Base-by-base conservation (phyloP, 73 alveolate genomes). In the Blepharisma japonicum region DNA sequence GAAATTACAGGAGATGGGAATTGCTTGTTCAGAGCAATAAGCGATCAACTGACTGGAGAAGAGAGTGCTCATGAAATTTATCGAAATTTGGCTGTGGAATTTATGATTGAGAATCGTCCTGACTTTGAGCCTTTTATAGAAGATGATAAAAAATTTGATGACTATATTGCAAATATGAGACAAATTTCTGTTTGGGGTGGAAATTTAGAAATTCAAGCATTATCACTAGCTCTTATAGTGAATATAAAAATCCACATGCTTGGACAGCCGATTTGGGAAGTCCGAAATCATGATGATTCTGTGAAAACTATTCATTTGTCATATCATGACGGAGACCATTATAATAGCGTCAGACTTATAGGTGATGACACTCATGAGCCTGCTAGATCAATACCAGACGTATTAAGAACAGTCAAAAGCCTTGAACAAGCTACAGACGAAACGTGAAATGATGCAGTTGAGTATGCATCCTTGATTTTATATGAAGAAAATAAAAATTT, bases 1-100 rank as follows among this genome's bases (percentile, higher is more conserved):
- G 96, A 92, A 81, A 90, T 92, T 27, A 87, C 86, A 6, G 98
- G 91, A 38, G 98, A 92, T 79, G 98, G 98, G 18, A 92, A 92
- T 68, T 92, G 98, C 51, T 77, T 92, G 55, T 92, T 92, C 71
- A 77, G 98, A 6, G 71, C 95, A n/a, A 86, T 92, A 5, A 80
- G 92, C 0, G 98, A 92, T 54, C 94, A 92, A 80, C 79, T 92
- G 32, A 91, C 83, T 42, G 95, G 92, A 49, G 79, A 80, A 56
- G 93, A 92, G 81, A 81, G 78, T 67, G 46, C 79, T 42, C 90
- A 86, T 71, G 18, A 68, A 51, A 71, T 78, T 71, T 90, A 86
- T 71, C 23, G 98, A 9, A 79, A 70, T 23, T 78, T 68, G 39
- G 91, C 96, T 23, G 71, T 87, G 18, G 87, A 83, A 47, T 87